These are phyloP conservation scores for Vitis labrusca DNA, from an alignment of 164 flowering plant genomes.

Conservation along the genomic window DNA sequence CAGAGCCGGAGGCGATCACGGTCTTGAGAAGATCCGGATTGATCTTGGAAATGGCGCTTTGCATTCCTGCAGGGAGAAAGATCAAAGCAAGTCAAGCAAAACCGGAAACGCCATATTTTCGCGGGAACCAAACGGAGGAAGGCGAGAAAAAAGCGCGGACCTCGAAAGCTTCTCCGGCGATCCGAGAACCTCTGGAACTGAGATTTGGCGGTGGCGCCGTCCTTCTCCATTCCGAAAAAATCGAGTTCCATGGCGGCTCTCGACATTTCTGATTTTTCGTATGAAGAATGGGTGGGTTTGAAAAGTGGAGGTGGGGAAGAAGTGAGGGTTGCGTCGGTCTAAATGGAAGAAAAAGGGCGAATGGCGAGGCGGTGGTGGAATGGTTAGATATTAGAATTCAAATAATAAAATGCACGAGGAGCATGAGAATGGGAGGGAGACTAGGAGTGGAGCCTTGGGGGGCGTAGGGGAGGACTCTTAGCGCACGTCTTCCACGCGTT, in stretches of 20 bases:
- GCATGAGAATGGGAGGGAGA: no score
- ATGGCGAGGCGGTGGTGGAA: no score
- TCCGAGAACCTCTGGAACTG: slow-evolving; percentile 30
- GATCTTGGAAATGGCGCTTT: slow-evolving; percentile 58
- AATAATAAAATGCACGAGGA: no score
- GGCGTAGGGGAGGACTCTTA: no score
- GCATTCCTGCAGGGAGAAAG: slow-evolving; percentile 34
- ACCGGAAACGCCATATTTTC: no score
- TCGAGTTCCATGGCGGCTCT: slow-evolving; percentile 50
- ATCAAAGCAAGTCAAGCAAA: neutral
- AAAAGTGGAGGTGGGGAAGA: neutral
- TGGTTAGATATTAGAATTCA: no score
- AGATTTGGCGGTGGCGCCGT: slow-evolving; percentile 19
- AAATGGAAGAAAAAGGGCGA: no score
- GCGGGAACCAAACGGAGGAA: neutral
- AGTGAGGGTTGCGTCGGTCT: no score
- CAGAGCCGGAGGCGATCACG: slow-evolving; percentile 34
- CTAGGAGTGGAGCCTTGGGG: no score
- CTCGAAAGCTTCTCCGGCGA: slow-evolving; percentile 47
- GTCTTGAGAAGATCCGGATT: slow-evolving; percentile 55
- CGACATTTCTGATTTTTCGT: slow-evolving; percentile 14
- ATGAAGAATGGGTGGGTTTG: neutral
- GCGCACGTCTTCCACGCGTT: no score
- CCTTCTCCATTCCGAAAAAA: slow-evolving; percentile 51
- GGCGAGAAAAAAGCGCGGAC: slow-evolving; percentile 11